Percentiles rank a stretch among this genome's conserved stretches.
These are phyloP conservation scores for Phytophthora citrophthora DNA, from an alignment of 352 stramenopile genomes.

Conservation along the genomic window DNA sequence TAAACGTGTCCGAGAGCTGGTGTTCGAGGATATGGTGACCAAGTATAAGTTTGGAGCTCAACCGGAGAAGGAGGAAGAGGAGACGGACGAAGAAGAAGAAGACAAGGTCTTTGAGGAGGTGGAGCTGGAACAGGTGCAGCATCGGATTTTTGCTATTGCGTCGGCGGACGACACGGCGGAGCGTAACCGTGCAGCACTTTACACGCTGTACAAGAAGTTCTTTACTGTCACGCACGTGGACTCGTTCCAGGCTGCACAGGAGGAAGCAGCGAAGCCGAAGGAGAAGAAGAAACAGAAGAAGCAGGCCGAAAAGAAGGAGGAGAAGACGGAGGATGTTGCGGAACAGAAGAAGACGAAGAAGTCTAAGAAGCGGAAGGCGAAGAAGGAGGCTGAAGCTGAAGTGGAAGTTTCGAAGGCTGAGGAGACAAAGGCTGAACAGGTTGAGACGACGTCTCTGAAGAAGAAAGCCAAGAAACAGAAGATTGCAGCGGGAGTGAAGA, in stretches of 20 bases:
- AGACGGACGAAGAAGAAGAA: conserved; percentile 52
- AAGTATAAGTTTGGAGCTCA: conserved; percentile 75
- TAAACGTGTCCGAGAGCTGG: conserved; percentile 78
- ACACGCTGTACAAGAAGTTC: conserved; percentile 83
- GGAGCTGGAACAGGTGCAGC: conserved; percentile 70
- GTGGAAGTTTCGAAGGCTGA: conserved; percentile 39
- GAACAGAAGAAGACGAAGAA: conserved; percentile 59
- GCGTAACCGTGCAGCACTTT: conserved; percentile 79
- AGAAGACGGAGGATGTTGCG: conserved; percentile 21
- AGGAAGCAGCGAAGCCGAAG: conserved; percentile 41
- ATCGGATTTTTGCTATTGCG: conserved; percentile 81
- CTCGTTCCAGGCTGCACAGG: conserved; percentile 66
- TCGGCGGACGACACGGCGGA: conserved; percentile 78
- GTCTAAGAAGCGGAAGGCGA: conserved; percentile 50
- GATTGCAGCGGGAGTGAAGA: conserved; percentile 20
- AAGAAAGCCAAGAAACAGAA: conserved; percentile 50
- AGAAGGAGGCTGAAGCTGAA: conserved; percentile 32
- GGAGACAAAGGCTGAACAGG: conserved; percentile 11
- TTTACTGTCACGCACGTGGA: conserved; percentile 75
- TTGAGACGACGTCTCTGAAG: conserved; percentile 29
- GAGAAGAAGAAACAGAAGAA: conserved; percentile 40
- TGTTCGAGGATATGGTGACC: conserved; percentile 73
- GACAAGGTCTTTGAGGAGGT: conserved; percentile 72
- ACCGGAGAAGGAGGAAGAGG: conserved; percentile 43
- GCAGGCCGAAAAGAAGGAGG: conserved; percentile 43